Percentiles rank a stretch among this genome's conserved stretches.
Evolutionary conservation across 352 stramenopile genomes (phyloP).

Genomic region (Pythium folliculosum): DNA sequence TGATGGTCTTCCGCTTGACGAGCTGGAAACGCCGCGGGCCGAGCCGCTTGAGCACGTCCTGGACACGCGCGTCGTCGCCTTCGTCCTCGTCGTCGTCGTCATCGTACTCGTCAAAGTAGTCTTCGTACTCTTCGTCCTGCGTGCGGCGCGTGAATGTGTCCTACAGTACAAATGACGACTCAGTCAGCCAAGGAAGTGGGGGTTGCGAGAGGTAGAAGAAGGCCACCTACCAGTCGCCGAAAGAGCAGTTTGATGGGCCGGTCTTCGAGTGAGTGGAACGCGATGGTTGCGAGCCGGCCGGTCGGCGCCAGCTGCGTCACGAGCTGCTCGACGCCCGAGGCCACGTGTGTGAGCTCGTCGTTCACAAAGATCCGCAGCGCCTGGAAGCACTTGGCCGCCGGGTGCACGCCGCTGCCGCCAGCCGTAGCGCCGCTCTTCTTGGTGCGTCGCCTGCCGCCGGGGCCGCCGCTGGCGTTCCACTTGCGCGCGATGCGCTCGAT

Average conservation of each 20-base stretch:
- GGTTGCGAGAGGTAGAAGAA: neutral
- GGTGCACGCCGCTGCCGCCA: conserved; percentile 37
- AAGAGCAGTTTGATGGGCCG: conserved; percentile 82
- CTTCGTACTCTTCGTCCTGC: conserved; percentile 27
- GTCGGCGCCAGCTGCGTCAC: conserved; percentile 51
- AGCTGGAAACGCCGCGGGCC: conserved; percentile 57
- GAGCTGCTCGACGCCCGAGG: conserved; percentile 56
- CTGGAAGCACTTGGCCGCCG: conserved; percentile 80
- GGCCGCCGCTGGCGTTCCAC: conserved; percentile 39
- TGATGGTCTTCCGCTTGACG: conserved; percentile 62
- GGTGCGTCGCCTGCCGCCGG: conserved; percentile 8
- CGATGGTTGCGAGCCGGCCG: conserved; percentile 74
- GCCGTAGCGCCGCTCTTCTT: neutral
- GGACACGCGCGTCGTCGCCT: conserved; percentile 4
- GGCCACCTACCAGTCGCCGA: conserved; percentile 46
- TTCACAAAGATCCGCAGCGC: conserved; percentile 83
- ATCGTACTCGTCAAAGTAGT: conserved; percentile 29
- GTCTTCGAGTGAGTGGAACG: conserved; percentile 85
- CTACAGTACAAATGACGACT: conserved; percentile 4
- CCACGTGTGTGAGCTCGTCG: conserved; percentile 72
- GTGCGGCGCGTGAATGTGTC: conserved; percentile 18
- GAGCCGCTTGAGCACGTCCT: conserved; percentile 17
- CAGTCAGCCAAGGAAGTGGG: neutral
- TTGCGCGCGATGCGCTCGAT: conserved; percentile 78
- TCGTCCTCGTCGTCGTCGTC: conserved; percentile 28